A percentile compares a stretch with the other conserved stretches of the same genome.
Conservation (phyloP, 108 stramenopile species). For the Halocafeteria seosinensis region DNA sequence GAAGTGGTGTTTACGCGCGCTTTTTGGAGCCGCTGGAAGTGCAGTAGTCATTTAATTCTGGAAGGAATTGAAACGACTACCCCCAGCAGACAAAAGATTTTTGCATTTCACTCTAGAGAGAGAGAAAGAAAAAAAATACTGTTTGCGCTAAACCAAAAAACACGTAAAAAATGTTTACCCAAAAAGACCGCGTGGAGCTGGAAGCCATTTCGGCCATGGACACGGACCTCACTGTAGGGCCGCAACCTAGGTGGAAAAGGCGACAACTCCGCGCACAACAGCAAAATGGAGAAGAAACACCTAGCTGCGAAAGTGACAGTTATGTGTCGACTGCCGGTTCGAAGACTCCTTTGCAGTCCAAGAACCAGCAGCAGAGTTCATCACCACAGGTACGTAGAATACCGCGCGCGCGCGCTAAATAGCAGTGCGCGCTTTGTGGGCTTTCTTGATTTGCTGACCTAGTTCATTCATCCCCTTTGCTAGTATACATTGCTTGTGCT, state of each 20-base stretch:
- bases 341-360: slow-evolving; percentile 6
- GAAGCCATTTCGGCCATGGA: slow-evolving; percentile 25
- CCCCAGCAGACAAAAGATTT: no score
- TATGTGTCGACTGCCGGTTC: slow-evolving; percentile 1
- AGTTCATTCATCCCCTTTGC: neutral
- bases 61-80: no score
- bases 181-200: slow-evolving; percentile 20
- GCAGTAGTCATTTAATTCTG: no score
- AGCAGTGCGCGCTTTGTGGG: neutral
- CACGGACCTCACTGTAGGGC: slow-evolving; percentile 17
- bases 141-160: neutral
- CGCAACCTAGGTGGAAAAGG: slow-evolving; percentile 37
- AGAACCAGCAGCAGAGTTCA: neutral
- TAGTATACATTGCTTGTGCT: neutral
- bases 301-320: neutral
- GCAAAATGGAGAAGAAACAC: neutral
- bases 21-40: no score
- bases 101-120: no score
- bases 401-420: neutral
- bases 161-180: neutral
- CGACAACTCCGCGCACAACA: slow-evolving; percentile 26
- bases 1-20: no score
- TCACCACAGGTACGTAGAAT: neutral
- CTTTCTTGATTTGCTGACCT: neutral
- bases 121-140: no score